A percentile compares a stretch with the other conserved stretches of the same genome.
These are phyloP conservation scores for Chlamydomonas incerta DNA, from an alignment of 139 green algal genomes.

Conservation along the genomic window DNA sequence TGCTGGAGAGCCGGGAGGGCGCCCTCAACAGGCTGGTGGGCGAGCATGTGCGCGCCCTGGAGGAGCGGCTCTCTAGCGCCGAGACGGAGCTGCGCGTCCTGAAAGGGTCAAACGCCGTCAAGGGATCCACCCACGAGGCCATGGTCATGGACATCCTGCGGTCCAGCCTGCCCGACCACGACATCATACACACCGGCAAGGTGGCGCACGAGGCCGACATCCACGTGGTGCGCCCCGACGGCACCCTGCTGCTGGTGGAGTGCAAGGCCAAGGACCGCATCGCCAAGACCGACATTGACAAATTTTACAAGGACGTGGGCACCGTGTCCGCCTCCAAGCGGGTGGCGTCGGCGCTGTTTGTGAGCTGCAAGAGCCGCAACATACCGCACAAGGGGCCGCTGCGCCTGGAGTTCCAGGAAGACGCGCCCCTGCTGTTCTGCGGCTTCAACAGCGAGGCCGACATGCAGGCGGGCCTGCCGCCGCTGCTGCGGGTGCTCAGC, in stretches of 20 bases:
- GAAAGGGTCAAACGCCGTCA: not conserved
- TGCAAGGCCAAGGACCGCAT: not conserved
- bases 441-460: not conserved
- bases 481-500: not conserved
- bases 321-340: not conserved
- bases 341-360: not conserved
- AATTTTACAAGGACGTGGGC: not conserved
- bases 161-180: not conserved
- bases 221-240: not conserved
- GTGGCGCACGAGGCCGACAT: not conserved
- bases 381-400: not conserved
- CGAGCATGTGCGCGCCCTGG: not conserved
- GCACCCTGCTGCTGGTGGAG: not conserved
- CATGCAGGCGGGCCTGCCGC: not conserved
- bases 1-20: not conserved
- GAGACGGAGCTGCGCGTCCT: not conserved
- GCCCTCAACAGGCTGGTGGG: not conserved
- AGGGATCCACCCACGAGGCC: not conserved
- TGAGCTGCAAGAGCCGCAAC: not conserved
- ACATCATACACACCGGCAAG: not conserved
- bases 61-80: not conserved
- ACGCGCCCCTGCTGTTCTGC: not conserved
- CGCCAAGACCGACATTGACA: not conserved
- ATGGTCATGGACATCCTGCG: not conserved
- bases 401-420: not conserved